These are phyloP conservation scores for Entomophthora muscae DNA, from an alignment of 371 early-diverging fungal species.

Conservation along the genomic window DNA sequence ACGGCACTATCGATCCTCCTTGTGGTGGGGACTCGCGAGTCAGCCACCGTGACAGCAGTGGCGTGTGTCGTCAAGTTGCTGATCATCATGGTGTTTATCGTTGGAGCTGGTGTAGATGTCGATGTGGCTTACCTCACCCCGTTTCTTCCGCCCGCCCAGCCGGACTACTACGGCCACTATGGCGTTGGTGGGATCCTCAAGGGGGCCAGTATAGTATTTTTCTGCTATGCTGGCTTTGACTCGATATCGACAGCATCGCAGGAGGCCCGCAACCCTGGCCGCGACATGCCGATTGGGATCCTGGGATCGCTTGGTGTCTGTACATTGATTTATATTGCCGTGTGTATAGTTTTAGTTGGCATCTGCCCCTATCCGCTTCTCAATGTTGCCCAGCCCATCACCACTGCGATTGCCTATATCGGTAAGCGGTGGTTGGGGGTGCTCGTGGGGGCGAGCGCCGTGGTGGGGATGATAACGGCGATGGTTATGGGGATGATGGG, in stretches of 20 bases:
- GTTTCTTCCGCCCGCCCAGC: constrained; percentile 47
- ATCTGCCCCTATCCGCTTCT: constrained; percentile 36
- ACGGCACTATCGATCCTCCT: constrained; percentile 35
- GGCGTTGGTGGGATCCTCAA: constrained; percentile 54
- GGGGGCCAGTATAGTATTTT: constrained; percentile 67
- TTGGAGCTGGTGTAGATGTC: constrained; percentile 40
- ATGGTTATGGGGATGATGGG: constrained; percentile 52
- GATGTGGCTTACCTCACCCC: constrained; percentile 51
- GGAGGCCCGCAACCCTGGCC: constrained; percentile 63
- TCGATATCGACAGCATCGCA: constrained; percentile 75
- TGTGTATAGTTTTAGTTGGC: constrained; percentile 51
- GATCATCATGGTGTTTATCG: constrained; percentile 61
- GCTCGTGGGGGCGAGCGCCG: constrained; percentile 52
- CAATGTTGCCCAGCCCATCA: constrained; percentile 33
- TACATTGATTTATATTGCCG: constrained; percentile 60
- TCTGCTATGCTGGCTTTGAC: constrained; percentile 83
- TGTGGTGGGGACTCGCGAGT: constrained; percentile 45
- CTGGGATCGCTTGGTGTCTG: constrained; percentile 57
- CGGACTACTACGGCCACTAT: constrained; percentile 28
- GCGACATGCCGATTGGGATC: constrained; percentile 79
- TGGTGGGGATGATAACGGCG: constrained; percentile 62
- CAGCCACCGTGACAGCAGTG: constrained; percentile 45
- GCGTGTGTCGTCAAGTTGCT: constrained; percentile 54
- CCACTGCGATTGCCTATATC: constrained; percentile 36
- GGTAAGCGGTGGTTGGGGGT: constrained; percentile 49